Evolutionary conservation across 2,329 filamentous ascomycete genomes (phyloP).

Genomic region (Fusarium heterosporum): DNA sequence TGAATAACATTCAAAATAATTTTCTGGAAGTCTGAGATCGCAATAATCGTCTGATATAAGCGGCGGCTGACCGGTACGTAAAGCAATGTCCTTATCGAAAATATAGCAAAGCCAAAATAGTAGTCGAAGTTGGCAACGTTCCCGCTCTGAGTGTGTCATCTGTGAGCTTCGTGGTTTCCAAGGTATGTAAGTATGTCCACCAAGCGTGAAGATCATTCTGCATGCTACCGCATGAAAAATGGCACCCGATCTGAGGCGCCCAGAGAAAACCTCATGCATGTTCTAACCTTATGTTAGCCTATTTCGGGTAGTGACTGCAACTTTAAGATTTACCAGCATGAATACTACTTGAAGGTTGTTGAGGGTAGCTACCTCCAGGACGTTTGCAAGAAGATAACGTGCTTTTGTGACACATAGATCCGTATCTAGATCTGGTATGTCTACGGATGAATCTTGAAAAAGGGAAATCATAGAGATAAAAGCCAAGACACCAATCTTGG

Average conservation of each 20-base stretch:
- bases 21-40: slow-evolving; percentile 45
- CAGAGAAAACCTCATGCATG: slow-evolving; percentile 57
- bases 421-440: slow-evolving; percentile 50
- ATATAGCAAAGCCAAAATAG: slow-evolving; percentile 68
- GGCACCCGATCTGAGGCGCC: slow-evolving; percentile 59
- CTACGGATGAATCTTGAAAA: slow-evolving; percentile 32
- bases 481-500: slow-evolving; percentile 61
- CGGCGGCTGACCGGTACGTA: slow-evolving; percentile 66
- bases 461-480: slow-evolving; percentile 56
- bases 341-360: slow-evolving; percentile 58
- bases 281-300: slow-evolving; percentile 49
- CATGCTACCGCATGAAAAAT: slow-evolving; percentile 60
- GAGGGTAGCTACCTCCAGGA: slow-evolving; percentile 57
- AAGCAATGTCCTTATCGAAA: slow-evolving; percentile 66
- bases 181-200: slow-evolving; percentile 54
- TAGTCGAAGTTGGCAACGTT: slow-evolving; percentile 52
- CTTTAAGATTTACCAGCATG: slow-evolving; percentile 58
- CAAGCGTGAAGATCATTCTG: slow-evolving; percentile 62
- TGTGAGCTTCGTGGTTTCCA: slow-evolving; percentile 15
- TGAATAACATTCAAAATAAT: slow-evolving; percentile 46
- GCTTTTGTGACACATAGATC: slow-evolving; percentile 56
- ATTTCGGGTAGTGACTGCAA: fast-evolving
- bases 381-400: slow-evolving; percentile 56
- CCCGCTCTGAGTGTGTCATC: slow-evolving; percentile 43
- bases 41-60: slow-evolving; percentile 57